Base-by-base conservation (phyloP, 2,329 filamentous ascomycete genomes). In the Capronia epimyces region DNA sequence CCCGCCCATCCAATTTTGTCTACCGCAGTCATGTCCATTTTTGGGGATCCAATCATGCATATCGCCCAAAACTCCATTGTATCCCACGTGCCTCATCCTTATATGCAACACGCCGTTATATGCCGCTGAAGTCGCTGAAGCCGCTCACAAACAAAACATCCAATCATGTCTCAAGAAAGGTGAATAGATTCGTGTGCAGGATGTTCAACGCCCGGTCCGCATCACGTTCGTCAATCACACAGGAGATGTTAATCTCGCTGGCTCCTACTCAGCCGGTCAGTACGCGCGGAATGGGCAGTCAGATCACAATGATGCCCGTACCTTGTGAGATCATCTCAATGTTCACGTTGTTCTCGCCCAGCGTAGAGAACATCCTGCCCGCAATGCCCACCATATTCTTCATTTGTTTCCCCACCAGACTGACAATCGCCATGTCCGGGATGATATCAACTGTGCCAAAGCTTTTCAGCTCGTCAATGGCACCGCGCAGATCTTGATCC, bases 311-410 rank as follows among this genome's bases (percentile, higher is more conserved):
- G 34, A 32, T 44, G 51, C 64, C 61, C 76, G 64, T 76, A 91
- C 93, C 93, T 74, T 98, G 93, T 20, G 89, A 95, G 61, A 98
- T 98, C 93, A 98, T 98, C 73, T 98, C 93, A 62, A 98, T 89
- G 67, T 98, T 98, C 65, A 98, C 84, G 62, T 87, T 87, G 67
- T 95, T 86, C 66, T 96, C 87, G 37, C 93, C 93, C 15, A 98
- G 75, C 1, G 90, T 94, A 42, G 86, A 88, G 70, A 98, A 97
- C 87, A 98, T 97, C 62, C 81, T 83, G 22, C 93, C 93, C 6
- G 87, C 87, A 57, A 98, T 89, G 56, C 93, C 93, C 50, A 87
- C 77, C 89, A 97, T 96, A 69, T 95, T 93, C 75, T 95, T 95
- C 84, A 98, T 88, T 70, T 97, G 89, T 54, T 88, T 87, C 43